Conservation (phyloP, 2,329 filamentous ascomycete species). For the Drechslerella dactyloides region DNA sequence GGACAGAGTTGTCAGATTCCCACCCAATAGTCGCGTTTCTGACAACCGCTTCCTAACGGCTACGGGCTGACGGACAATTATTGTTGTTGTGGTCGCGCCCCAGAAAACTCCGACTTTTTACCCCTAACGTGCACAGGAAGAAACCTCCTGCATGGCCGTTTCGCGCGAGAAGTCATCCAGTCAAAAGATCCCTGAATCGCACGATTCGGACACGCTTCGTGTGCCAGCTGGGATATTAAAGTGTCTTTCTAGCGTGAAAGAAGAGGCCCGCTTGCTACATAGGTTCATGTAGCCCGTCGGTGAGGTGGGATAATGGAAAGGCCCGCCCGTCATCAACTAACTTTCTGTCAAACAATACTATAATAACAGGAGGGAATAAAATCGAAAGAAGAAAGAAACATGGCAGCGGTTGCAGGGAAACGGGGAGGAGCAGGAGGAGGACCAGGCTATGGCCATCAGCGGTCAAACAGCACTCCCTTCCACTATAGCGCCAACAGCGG, state of each 20-base stretch:
- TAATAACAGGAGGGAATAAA: conserved; percentile 17
- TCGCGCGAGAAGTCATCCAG: conserved; percentile 13
- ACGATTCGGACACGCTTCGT: conserved; percentile 39
- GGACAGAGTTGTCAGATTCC: conserved; percentile 49
- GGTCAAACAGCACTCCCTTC: conserved; percentile 45
- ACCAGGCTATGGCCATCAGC: conserved; percentile 29
- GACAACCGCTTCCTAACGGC: conserved; percentile 44
- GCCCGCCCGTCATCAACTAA: conserved; percentile 19
- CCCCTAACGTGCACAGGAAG: conserved; percentile 24
- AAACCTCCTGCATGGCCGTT: conserved; percentile 10
- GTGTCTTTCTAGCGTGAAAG: conserved; percentile 33
- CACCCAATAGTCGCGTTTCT: conserved; percentile 36
- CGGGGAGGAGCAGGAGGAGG: conserved; percentile 26
- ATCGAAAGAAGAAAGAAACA: conserved; percentile 35
- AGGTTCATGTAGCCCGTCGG: conserved; percentile 29
- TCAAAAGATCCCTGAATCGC: conserved; percentile 38
- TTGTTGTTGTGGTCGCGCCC: conserved; percentile 5
- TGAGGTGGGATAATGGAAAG: conserved; percentile 47
- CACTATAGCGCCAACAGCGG: conserved; percentile 15
- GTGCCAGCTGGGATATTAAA: conserved; percentile 46
- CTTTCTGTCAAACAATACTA: conserved; percentile 32
- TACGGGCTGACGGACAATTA: conserved; percentile 40
- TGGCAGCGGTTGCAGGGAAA: conserved; percentile 48
- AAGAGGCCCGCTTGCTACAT: conserved; percentile 9
- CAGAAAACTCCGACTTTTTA: conserved; percentile 10